Base-by-base conservation (phyloP, 441 rosid species). In the Geranium incanum region DNA sequence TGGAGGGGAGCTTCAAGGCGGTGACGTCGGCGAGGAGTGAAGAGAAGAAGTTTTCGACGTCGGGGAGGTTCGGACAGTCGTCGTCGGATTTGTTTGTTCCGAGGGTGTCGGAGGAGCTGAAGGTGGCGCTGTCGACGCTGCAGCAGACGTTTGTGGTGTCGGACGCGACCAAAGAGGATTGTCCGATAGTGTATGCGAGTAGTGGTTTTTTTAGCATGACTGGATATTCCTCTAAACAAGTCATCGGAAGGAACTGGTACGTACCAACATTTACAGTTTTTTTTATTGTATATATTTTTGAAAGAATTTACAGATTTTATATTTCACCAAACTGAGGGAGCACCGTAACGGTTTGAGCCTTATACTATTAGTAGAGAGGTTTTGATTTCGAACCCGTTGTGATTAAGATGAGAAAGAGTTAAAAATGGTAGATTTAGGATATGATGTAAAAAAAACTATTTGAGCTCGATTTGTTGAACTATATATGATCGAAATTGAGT, bases 131-230 rank as follows among this genome's bases (percentile, higher is more conserved):
- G 62, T 92, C 96, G 0, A 78, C 99, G 12, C 90, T 92, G 76
- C 97, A 92, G 69, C 97, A 92, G 74, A 94, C 99, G 62, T 94
- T 94, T 71, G 96, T 94, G 43, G 99, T 94, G 43, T 84, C 99
- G 33, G 99, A 94, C 84, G 97, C 97, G 43, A 92, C 97, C 62
- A 89, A 89, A 85, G 89, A 97, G 2, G 99, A 90, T 71, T 82
- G 68, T 76, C 99, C 99, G 66, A 92, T 90, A 36, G 15, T 95
- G 89, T 95, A 92, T 73, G 99, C 99, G 5, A 92, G 97, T 82
- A 97, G 91, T 41, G 99, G 97, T 13, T 94, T 94, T 81, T 94
- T 94, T 78, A 92, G 80, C 68, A 94, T 94, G 99, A 94, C 99
- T 0, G 99, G 99, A 1, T 94, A 89, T 80, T 84, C 96, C 43